These are phyloP conservation scores for Fusarium burgessii DNA, from an alignment of 2,329 filamentous ascomycete species.

Conservation along the genomic window DNA sequence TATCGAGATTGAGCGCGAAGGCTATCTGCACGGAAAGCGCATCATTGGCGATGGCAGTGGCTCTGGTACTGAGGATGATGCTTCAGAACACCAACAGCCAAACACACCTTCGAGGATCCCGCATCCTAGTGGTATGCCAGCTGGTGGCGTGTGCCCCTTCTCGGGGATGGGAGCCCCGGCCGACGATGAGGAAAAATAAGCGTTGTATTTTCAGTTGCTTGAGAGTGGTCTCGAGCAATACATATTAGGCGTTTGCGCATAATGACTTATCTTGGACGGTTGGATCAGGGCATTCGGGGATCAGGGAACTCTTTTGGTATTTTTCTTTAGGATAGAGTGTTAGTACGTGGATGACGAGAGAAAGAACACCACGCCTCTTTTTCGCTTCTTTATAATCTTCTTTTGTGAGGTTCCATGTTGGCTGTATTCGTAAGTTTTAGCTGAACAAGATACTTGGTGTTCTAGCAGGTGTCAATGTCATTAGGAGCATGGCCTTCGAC, in stretches of 20 bases:
- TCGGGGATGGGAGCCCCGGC: conserved; percentile 40
- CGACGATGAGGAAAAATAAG: conserved; percentile 21
- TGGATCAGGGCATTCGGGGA: conserved; percentile 17
- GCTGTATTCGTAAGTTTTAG: no score
- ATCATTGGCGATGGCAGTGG: conserved; percentile 58
- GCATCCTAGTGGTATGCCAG: conserved; percentile 30
- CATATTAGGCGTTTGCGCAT: conserved; percentile 30
- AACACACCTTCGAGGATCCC: conserved; percentile 25
- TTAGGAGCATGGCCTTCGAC: background rate
- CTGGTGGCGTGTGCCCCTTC: conserved; percentile 45
- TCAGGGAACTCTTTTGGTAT: conserved; percentile 16
- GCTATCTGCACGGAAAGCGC: conserved; percentile 72
- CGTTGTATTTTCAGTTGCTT: background rate
- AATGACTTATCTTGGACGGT: conserved; percentile 22
- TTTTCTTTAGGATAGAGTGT: conserved; percentile 5
- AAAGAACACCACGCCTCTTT: conserved; percentile 11
- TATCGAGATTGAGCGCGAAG: conserved; percentile 69
- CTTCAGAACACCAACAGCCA: conserved; percentile 30
- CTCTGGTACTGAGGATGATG: conserved; percentile 36
- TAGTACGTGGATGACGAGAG: background rate
- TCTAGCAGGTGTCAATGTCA: no score
- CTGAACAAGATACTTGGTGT: no score
- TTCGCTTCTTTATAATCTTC: background rate
- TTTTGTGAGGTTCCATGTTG: background rate
- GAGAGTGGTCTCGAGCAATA: background rate